Evolutionary conservation across 164 flowering plant species (phyloP).

Genomic region (Taxillus chinensis): DNA sequence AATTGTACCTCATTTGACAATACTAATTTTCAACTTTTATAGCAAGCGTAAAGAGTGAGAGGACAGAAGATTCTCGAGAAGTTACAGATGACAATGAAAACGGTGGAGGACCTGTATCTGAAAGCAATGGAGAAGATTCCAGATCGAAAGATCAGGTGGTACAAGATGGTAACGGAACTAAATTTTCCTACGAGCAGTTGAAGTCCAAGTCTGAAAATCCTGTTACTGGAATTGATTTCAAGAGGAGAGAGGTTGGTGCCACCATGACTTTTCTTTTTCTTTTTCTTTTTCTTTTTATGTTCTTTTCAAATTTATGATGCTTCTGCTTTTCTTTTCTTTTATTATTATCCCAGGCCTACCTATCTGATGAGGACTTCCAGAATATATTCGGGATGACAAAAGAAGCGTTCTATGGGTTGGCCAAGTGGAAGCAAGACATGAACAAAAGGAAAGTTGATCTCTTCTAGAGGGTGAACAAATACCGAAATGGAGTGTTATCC

Average conservation of each 20-base stretch:
- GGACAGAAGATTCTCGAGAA: slow-evolving; percentile 31
- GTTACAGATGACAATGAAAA: slow-evolving; percentile 25
- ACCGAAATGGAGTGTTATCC: background rate
- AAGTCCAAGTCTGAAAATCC: slow-evolving; percentile 78
- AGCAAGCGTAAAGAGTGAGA: slow-evolving; percentile 35
- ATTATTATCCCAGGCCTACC: slow-evolving; percentile 68
- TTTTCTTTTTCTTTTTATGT: background rate
- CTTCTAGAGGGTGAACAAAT: slow-evolving; percentile 30
- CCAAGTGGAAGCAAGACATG: slow-evolving; percentile 98
- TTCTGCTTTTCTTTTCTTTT: background rate
- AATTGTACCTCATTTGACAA: background rate
- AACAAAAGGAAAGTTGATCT: slow-evolving; percentile 78
- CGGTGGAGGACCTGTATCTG: slow-evolving; percentile 23
- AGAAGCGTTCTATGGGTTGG: slow-evolving; percentile 71
- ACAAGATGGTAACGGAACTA: slow-evolving; percentile 35
- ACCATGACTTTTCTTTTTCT: background rate
- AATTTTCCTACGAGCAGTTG: slow-evolving; percentile 66
- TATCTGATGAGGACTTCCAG: slow-evolving; percentile 72
- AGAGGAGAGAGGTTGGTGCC: slow-evolving; percentile 77
- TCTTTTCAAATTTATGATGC: background rate
- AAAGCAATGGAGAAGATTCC: slow-evolving; percentile 43
- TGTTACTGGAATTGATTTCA: slow-evolving; percentile 77
- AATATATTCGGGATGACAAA: slow-evolving; percentile 60
- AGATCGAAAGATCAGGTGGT: slow-evolving; percentile 31
- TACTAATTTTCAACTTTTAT: slow-evolving; percentile 11